Conservation (phyloP, 257 asterid species). For the Plantago ovata region DNA sequence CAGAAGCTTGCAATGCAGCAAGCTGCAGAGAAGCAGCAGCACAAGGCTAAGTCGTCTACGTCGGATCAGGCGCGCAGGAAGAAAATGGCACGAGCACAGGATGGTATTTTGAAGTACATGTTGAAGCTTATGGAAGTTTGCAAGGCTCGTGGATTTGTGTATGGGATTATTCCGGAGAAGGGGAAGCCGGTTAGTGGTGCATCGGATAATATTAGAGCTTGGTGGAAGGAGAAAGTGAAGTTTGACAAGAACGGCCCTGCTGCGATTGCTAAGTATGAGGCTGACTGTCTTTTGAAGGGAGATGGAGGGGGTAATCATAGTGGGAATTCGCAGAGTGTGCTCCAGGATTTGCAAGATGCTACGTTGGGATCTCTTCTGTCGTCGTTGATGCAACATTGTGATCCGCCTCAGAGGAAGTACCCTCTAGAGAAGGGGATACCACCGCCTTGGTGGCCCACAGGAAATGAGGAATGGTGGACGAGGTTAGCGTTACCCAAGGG, state of each 20-base stretch:
- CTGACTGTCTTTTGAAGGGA: slow-evolving; percentile 36
- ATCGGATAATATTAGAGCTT: slow-evolving; percentile 63
- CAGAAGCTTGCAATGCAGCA: slow-evolving; percentile 48
- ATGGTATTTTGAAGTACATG: slow-evolving; percentile 74
- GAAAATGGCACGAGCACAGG: slow-evolving; percentile 74
- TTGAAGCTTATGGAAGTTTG: slow-evolving; percentile 78
- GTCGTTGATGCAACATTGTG: slow-evolving; percentile 63
- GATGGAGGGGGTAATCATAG: slow-evolving; percentile 30
- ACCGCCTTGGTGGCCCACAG: slow-evolving; percentile 82
- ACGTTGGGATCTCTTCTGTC: slow-evolving; percentile 68
- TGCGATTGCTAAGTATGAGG: slow-evolving; percentile 59
- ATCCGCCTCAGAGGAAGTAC: slow-evolving; percentile 62
- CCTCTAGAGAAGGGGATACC: slow-evolving; percentile 55
- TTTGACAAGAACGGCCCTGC: slow-evolving; percentile 66
- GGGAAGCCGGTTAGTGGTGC: slow-evolving; percentile 71
- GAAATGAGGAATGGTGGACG: slow-evolving; percentile 72
- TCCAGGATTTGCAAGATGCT: slow-evolving; percentile 63
- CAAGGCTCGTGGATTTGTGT: slow-evolving; percentile 67
- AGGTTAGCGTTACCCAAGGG: slow-evolving; percentile 44
- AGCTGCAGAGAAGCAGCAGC: slow-evolving; percentile 54
- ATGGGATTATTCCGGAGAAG: slow-evolving; percentile 71
- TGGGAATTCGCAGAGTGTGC: slow-evolving; percentile 32
- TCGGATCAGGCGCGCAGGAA: slow-evolving; percentile 62
- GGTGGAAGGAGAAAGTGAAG: slow-evolving; percentile 82
- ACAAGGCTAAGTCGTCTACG: slow-evolving; percentile 39